Evolutionary conservation across 495 filamentous ascomycete species (phyloP), one percentile per base, ranked within the genome.

Genomic region (Immersiella caudata): DNA sequence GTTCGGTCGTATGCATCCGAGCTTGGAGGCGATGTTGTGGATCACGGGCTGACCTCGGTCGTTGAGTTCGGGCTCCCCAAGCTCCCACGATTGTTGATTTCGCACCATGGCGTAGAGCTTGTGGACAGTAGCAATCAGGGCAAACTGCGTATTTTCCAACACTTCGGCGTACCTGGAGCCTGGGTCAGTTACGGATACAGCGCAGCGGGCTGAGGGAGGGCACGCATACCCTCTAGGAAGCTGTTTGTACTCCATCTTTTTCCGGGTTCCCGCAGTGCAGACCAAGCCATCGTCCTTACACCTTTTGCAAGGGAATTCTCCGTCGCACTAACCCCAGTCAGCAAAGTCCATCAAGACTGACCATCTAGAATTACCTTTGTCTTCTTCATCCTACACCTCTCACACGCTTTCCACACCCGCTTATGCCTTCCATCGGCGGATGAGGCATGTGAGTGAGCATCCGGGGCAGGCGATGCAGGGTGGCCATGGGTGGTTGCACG

Each of bases 381-480:
- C 77, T 91, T 91, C 80, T 90, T 91, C 79, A 90, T 86, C 67
- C 88, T 79, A 81, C 88, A 90, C 68, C 88, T 80, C 76, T 90
- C 88, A 70, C 88, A 90, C 24, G 88, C 88, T 76, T 89, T 90
- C 82, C 88, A 89, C 40, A 90, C 88, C 68, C 88, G 79, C 75
- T 90, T 90, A 70, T 86, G 83, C 67, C 83, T 79, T 60, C 78
- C 83, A 67, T 87, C 83, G 40, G 60, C 64, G 25, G 55, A 68
- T 29, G 63, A 64, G 7, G 69, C 64, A 35, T 78, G 75, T 3
- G 73, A 70, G 55, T 74, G 73, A 54, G 60, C 68, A n/a, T 77
- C 75, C 6, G 67, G 67, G 21, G 64, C 52, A 1, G 75, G 75
- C 16, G 76, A 75, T 3, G 67, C 65, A 6, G 74, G 71, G 64